Conservation (phyloP, 345 rosid species). For the Eucalyptus tenuipes region DNA sequence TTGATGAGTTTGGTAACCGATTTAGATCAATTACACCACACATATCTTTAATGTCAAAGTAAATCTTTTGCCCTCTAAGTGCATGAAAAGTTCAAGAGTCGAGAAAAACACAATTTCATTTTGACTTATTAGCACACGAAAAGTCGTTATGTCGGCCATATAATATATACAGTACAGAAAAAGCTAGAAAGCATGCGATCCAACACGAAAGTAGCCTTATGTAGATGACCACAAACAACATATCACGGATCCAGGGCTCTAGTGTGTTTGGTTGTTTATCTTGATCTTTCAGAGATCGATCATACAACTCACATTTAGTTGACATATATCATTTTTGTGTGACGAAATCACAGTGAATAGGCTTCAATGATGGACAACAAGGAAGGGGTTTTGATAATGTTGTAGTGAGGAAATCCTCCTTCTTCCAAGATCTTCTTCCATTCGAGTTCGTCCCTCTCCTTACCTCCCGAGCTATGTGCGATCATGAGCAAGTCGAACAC, state of each 20-base stretch:
- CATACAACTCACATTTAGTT: not conserved
- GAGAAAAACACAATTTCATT: not conserved
- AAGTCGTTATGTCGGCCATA: not conserved
- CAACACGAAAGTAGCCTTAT: not conserved
- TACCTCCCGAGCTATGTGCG: constrained; percentile 2
- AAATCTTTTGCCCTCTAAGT: not conserved
- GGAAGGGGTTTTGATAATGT: constrained; percentile 4
- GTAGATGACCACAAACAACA: not conserved
- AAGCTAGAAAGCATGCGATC: not conserved
- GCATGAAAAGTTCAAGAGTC: not conserved
- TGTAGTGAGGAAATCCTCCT: constrained; percentile 16
- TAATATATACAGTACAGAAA: not conserved
- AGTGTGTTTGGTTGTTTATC: not conserved
- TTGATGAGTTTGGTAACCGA: not conserved
- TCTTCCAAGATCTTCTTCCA: constrained; percentile 15
- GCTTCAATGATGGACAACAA: constrained; percentile 13
- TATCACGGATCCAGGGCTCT: not conserved
- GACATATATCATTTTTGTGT: not conserved
- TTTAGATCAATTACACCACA: not conserved
- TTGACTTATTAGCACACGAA: not conserved
- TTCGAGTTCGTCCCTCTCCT: constrained; percentile 8
- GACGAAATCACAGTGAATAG: not conserved
- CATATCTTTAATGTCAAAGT: not conserved
- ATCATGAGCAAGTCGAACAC: constrained; percentile 11
- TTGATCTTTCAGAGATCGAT: not conserved